Conservation (phyloP, 768 basidiomycete species). For the Pholiota molesta region DNA sequence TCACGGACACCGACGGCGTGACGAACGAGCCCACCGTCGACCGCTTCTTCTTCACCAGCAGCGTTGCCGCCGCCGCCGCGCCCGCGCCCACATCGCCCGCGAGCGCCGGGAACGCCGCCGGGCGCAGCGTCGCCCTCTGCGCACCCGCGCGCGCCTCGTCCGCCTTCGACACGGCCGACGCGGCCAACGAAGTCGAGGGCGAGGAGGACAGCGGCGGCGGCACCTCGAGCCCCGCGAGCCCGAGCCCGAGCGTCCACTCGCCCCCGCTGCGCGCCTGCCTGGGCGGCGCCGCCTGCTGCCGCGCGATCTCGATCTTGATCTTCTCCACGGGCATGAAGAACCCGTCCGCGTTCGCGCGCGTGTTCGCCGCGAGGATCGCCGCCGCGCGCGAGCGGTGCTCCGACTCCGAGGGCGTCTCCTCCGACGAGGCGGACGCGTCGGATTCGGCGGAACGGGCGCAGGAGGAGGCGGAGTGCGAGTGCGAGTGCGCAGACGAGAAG, state of each 20-base stretch:
- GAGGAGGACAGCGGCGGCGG: no score
- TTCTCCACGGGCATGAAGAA: slow-evolving; percentile 1
- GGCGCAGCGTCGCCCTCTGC: no score
- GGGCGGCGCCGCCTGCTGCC: background rate
- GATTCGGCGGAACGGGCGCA: background rate
- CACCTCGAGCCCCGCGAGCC: background rate
- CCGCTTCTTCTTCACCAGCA: background rate
- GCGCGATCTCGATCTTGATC: slow-evolving; percentile 2
- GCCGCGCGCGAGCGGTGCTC: background rate
- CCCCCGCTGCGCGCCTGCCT: background rate
- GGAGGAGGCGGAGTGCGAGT: background rate
- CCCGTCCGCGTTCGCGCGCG: slow-evolving; percentile 1
- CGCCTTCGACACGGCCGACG: background rate
- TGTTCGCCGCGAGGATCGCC: background rate
- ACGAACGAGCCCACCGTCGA: background rate
- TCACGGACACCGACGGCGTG: background rate
- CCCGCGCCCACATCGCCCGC: no score
- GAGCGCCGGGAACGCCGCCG: no score
- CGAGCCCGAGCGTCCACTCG: slow-evolving; percentile 7
- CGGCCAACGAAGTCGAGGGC: no score
- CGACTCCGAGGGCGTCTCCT: background rate
- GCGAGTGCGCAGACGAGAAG: background rate
- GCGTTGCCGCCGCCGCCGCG: background rate
- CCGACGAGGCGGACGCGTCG: background rate
- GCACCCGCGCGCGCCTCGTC: background rate